Evolutionary conservation across 352 stramenopile genomes (phyloP), one percentile per base, ranked within the genome.

Genomic region (Thraustochytrium sp.): DNA sequence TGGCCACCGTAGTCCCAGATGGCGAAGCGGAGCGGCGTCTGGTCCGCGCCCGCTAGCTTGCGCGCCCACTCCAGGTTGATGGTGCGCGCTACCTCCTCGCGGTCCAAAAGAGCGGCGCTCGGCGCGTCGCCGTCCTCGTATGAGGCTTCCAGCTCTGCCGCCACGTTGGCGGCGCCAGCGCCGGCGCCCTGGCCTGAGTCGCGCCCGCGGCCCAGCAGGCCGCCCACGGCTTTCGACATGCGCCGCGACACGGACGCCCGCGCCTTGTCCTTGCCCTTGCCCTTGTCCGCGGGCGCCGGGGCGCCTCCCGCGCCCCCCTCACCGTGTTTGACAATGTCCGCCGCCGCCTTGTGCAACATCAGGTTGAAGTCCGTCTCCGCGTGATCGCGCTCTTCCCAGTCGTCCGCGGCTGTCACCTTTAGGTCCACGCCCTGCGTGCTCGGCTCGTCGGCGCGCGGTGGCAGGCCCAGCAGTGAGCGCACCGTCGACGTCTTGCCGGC

Each of bases 401-500:
- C 68, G 29, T 55, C 68, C 3, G 68, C 42, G 5, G 31, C 31
- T 23, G 68, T 80, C 21, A 80, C 31, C 68, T 80, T 80, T 42
- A 80, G 68, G 53, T 80, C 68, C 51, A 80, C 68, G 18, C 68
- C 68, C 21, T 75, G 29, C 4, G 68, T 80, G 29, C 31, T 55
- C 38, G 76, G 16, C 31, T 13, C 31, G 23, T 73, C 23, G 23
- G 23, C n/a, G 34, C 42, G 34, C 5, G 49, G 49, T 34, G 59
- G 26, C 9, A 76, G 56, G 9, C 75, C 75, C 11, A 84, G 75
- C 59, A 84, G 26, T 8, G 34, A 68, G 13, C 75, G 55, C 26
- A 84, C 75, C n/a, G 75, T 84, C 3, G 75, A 84, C 11, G 75
- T 84, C 72, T 84, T 84, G 4, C 75, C 75, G 5, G 75, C 75